These are phyloP conservation scores for Beauveria australis DNA, from an alignment of 2,329 filamentous ascomycete genomes.

Conservation along the genomic window DNA sequence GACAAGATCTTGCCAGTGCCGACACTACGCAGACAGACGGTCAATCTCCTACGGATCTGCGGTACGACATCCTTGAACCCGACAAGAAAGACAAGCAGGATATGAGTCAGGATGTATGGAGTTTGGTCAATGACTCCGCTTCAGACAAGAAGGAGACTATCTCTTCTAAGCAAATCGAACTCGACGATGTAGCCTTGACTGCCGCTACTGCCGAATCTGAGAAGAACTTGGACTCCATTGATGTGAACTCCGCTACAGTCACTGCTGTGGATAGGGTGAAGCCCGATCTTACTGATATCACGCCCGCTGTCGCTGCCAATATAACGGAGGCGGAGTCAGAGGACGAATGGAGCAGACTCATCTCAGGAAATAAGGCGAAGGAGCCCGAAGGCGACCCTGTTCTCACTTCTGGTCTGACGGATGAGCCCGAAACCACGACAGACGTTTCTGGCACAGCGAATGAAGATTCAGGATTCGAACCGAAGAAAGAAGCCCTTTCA, in stretches of 20 bases:
- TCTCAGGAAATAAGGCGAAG: conserved; percentile 11
- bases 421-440: background rate
- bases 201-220: background rate
- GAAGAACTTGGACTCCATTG: background rate
- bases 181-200: background rate
- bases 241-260: background rate
- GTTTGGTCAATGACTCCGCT: conserved; percentile 8
- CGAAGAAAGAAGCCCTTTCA: conserved; percentile 16
- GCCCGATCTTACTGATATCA: background rate
- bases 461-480: conserved; percentile 16
- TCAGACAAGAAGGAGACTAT: background rate
- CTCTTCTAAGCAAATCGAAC: background rate
- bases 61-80: conserved; percentile 13
- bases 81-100: conserved; percentile 29
- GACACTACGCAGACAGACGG: conserved; percentile 19
- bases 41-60: conserved; percentile 15
- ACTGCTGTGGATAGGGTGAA: background rate
- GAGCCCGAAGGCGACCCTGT: conserved; percentile 7
- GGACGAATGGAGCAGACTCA: conserved; percentile 12
- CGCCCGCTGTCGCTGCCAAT: background rate
- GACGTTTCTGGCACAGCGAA: background rate
- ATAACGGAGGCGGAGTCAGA: background rate
- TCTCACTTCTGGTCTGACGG: background rate
- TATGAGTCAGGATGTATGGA: conserved; percentile 15
- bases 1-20: conserved; percentile 15